Conservation (phyloP, 345 rosid species). For the Rubroshorea leprosula region DNA sequence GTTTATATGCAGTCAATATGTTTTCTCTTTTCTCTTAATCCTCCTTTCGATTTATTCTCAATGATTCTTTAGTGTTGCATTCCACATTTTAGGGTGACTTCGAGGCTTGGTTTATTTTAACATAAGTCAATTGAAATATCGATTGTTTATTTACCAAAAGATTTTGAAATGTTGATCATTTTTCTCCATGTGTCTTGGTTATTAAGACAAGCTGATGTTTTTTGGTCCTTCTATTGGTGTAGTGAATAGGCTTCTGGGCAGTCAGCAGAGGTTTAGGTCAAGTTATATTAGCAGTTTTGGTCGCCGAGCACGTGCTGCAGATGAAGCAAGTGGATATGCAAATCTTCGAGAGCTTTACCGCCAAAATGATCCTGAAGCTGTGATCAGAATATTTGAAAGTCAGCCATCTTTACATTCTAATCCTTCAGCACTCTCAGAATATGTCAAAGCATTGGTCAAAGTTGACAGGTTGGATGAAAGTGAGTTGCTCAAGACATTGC, state of each 20-base stretch:
- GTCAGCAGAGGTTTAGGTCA: slow-evolving; percentile 45
- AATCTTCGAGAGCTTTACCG: slow-evolving; percentile 62
- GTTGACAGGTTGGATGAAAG: slow-evolving; percentile 79
- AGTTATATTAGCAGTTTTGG: slow-evolving; percentile 69
- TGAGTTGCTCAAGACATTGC: slow-evolving; percentile 70
- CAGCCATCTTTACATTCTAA: slow-evolving; percentile 62
- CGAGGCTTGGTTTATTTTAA: too few relatives aligned
- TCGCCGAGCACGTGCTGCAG: slow-evolving; percentile 65
- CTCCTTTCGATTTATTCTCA: too few relatives aligned
- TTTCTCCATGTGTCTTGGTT: background rate
- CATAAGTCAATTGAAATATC: too few relatives aligned
- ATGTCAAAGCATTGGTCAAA: slow-evolving; percentile 78
- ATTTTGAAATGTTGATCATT: too few relatives aligned
- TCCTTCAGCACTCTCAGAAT: slow-evolving; percentile 63
- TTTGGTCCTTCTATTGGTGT: slow-evolving; percentile 6
- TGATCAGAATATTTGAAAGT: slow-evolving; percentile 73
- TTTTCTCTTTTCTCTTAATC: too few relatives aligned
- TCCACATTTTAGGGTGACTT: too few relatives aligned
- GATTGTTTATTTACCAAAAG: too few relatives aligned
- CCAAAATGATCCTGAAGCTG: slow-evolving; percentile 77
- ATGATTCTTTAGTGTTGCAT: too few relatives aligned
- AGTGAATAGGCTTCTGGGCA: slow-evolving; percentile 25
- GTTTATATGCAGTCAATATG: too few relatives aligned
- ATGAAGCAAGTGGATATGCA: slow-evolving; percentile 59
- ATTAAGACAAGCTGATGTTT: background rate